Conservation (phyloP, 257 asterid species). For the Capsicum rhomboideum region DNA sequence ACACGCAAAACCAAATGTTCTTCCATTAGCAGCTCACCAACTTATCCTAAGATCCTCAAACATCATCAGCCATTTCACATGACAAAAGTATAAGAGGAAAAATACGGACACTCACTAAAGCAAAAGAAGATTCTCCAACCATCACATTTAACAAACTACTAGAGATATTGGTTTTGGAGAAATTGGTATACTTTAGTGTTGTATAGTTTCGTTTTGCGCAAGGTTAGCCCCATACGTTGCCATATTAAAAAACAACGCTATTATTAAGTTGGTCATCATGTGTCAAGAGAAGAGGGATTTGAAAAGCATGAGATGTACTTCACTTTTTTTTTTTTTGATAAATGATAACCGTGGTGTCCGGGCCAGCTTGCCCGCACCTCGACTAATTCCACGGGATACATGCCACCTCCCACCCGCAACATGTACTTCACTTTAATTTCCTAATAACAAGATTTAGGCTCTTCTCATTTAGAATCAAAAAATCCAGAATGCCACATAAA, state of each 20-base stretch:
- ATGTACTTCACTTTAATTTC: no score
- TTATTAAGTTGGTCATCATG: background rate
- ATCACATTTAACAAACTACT: background rate
- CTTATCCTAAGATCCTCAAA: background rate
- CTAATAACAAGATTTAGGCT: background rate
- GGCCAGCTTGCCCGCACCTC: no score
- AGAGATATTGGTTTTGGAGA: background rate
- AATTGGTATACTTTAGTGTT: background rate
- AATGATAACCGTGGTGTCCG: no score
- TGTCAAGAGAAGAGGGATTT: slow-evolving; percentile 1
- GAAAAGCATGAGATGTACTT: background rate
- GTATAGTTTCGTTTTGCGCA: no score
- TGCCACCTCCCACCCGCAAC: no score
- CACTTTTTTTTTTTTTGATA: no score
- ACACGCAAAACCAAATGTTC: slow-evolving; percentile 26
- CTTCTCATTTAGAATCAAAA: background rate
- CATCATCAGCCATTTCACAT: background rate
- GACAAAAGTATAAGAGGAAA: background rate
- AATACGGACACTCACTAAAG: background rate
- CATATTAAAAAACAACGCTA: background rate
- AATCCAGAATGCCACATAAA: background rate
- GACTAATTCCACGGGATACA: no score
- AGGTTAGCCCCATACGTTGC: background rate
- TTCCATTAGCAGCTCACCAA: slow-evolving; percentile 23
- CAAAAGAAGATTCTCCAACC: background rate